These are phyloP conservation scores for Torrubiella hemipterigena DNA, from an alignment of 2,329 filamentous ascomycete species.

Conservation along the genomic window DNA sequence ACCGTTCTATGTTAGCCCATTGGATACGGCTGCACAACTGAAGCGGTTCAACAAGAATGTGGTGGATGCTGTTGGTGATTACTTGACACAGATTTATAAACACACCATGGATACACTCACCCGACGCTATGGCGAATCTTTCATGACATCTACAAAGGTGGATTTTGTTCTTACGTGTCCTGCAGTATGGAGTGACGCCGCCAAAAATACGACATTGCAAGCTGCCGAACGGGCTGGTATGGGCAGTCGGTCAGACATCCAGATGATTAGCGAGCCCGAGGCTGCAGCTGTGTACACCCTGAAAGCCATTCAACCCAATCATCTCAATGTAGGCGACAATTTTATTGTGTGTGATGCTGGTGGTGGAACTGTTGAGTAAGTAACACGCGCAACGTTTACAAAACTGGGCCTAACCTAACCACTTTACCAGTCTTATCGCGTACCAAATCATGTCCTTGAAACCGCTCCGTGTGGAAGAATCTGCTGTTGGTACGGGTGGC, in stretches of 20 bases:
- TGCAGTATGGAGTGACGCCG: slow-evolving; percentile 74
- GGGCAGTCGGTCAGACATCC: slow-evolving; percentile 56
- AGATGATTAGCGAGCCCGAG: slow-evolving; percentile 73
- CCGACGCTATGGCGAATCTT: slow-evolving; percentile 62
- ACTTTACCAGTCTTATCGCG: slow-evolving; percentile 48
- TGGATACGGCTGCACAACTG: slow-evolving; percentile 68
- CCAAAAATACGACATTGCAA: slow-evolving; percentile 71
- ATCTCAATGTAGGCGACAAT: slow-evolving; percentile 56
- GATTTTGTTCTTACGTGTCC: slow-evolving; percentile 74
- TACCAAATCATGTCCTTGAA: slow-evolving; percentile 68
- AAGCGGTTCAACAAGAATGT: slow-evolving; percentile 65
- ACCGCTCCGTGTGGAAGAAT: slow-evolving; percentile 64
- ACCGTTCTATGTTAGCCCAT: slow-evolving; percentile 66
- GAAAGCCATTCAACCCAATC: slow-evolving; percentile 66
- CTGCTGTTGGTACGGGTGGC: slow-evolving; percentile 66
- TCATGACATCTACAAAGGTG: slow-evolving; percentile 64
- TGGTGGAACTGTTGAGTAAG: slow-evolving; percentile 56
- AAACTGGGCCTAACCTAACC: neutral
- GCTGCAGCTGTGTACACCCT: slow-evolving; percentile 70
- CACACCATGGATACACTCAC: slow-evolving; percentile 72
- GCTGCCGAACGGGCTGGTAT: slow-evolving; percentile 71
- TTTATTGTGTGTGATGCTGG: slow-evolving; percentile 53
- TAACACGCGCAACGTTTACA: slow-evolving; percentile 5
- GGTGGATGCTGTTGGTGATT: slow-evolving; percentile 68
- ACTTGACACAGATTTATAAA: slow-evolving; percentile 61